Conservation (phyloP, 305 asterid species). For the Fraxinus baroniana region DNA sequence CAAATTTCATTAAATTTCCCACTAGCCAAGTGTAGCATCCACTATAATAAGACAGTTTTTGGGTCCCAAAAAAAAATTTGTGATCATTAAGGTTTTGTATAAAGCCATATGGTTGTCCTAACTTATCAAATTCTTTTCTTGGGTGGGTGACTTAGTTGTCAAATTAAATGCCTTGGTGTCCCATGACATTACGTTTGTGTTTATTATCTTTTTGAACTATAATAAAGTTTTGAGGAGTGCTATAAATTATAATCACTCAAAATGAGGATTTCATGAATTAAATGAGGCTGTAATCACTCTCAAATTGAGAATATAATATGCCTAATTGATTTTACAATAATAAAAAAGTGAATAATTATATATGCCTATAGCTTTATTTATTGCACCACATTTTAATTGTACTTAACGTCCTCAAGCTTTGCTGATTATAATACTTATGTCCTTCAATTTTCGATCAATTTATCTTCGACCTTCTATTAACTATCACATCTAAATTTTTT, state of each 20-base stretch:
- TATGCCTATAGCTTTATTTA: too few relatives aligned
- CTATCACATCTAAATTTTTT: neutral
- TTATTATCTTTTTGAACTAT: neutral
- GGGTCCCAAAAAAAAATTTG: slow-evolving; percentile 39
- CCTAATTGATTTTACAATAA: neutral
- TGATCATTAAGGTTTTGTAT: slow-evolving; percentile 55
- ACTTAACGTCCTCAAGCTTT: too few relatives aligned
- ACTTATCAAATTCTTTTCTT: slow-evolving; percentile 32
- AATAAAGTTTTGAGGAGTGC: neutral
- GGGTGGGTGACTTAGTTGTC: slow-evolving; percentile 41
- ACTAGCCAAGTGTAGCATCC: slow-evolving; percentile 48
- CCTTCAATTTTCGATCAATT: neutral
- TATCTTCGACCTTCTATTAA: too few relatives aligned
- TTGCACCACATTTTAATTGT: neutral
- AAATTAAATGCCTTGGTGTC: slow-evolving; percentile 36
- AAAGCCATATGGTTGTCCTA: slow-evolving; percentile 40
- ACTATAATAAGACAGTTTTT: slow-evolving; percentile 35
- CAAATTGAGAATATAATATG: neutral
- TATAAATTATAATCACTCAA: neutral
- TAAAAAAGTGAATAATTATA: neutral
- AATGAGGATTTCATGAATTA: neutral
- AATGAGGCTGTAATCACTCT: neutral
- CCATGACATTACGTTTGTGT: slow-evolving; percentile 29
- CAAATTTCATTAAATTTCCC: slow-evolving; percentile 28
- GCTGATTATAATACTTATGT: neutral